A percentile compares a stretch with the other conserved stretches of the same genome.
phyloP scores from a whole-genome alignment of 768 basidiomycete species.

The Xerocomellus dryophilus region DNA sequence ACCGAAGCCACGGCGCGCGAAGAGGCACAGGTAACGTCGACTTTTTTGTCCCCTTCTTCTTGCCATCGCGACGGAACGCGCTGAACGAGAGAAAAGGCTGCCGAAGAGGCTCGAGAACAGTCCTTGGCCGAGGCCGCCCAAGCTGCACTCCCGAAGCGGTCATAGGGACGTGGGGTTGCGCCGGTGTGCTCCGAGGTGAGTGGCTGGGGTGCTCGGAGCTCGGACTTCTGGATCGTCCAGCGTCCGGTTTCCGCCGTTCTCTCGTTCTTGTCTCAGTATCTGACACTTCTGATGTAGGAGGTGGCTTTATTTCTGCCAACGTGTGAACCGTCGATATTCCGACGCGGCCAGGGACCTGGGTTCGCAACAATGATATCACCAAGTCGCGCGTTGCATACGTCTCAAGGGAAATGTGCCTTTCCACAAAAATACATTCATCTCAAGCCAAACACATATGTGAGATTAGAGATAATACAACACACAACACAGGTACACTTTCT shows the following conservation, averaged over 20 bases:
- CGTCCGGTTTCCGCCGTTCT: not conserved
- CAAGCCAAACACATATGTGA: not conserved
- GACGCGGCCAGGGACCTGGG: not conserved
- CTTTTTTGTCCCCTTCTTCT: not conserved
- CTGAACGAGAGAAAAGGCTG: constrained; percentile 14
- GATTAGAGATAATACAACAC: not conserved
- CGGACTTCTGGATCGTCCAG: not conserved
- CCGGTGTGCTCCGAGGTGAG: not conserved
- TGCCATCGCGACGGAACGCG: not conserved
- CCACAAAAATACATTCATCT: not conserved
- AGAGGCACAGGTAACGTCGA: constrained; percentile 14
- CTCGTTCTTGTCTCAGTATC: not conserved
- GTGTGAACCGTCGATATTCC: too few relatives aligned
- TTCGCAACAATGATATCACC: too few relatives aligned
- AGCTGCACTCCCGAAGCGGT: constrained; percentile 20
- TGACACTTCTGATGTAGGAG: not conserved
- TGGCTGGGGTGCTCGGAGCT: not conserved
- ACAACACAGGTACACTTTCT: not conserved
- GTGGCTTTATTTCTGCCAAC: too few relatives aligned
- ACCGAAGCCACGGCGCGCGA: constrained; percentile 20
- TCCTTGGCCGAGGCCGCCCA: constrained; percentile 33
- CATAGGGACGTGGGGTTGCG: not conserved
- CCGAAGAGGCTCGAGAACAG: constrained; percentile 28
- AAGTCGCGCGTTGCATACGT: not conserved
- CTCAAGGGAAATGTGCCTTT: not conserved